phyloP scores from a whole-genome alignment of 2,329 filamentous ascomycete species.

The Phialophora expanda region DNA sequence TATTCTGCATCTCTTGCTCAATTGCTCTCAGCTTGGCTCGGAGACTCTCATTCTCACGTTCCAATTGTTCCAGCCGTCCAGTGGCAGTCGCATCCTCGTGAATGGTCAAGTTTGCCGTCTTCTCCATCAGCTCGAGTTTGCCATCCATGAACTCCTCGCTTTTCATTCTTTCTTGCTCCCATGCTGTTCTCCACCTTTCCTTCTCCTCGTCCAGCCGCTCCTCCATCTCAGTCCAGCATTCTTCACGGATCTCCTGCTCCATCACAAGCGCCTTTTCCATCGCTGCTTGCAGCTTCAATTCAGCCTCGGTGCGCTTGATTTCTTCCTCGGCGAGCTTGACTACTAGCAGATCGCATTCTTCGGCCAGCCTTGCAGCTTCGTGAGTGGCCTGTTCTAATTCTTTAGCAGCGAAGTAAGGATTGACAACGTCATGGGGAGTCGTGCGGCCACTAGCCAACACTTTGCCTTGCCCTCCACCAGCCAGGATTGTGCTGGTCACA shows the following conservation, averaged over 20 bases:
- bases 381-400: constrained; percentile 82
- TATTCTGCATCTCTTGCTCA: constrained; percentile 67
- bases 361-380: constrained; percentile 78
- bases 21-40: constrained; percentile 68
- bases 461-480: constrained; percentile 37
- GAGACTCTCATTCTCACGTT: constrained; percentile 73
- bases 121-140: constrained; percentile 76
- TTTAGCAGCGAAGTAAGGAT: constrained; percentile 59
- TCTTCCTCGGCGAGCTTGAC: constrained; percentile 73
- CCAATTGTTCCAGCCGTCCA: constrained; percentile 62
- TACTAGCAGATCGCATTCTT: constrained; percentile 77
- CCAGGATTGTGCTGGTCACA: constrained; percentile 71
- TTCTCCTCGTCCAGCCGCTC: constrained; percentile 74
- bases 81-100: constrained; percentile 62
- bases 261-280: constrained; percentile 70
- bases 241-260: constrained; percentile 85
- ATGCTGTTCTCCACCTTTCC: constrained; percentile 77
- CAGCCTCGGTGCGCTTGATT: constrained; percentile 70
- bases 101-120: constrained; percentile 47
- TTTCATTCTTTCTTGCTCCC: constrained; percentile 68
- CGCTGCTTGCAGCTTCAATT: constrained; percentile 72
- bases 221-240: constrained; percentile 88
- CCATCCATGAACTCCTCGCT: constrained; percentile 84
- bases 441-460: constrained; percentile 47
- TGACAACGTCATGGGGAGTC: constrained; percentile 52